These are phyloP conservation scores for Pseudopediastrum boryanum DNA, from an alignment of 139 green algal genomes.

Conservation along the genomic window DNA sequence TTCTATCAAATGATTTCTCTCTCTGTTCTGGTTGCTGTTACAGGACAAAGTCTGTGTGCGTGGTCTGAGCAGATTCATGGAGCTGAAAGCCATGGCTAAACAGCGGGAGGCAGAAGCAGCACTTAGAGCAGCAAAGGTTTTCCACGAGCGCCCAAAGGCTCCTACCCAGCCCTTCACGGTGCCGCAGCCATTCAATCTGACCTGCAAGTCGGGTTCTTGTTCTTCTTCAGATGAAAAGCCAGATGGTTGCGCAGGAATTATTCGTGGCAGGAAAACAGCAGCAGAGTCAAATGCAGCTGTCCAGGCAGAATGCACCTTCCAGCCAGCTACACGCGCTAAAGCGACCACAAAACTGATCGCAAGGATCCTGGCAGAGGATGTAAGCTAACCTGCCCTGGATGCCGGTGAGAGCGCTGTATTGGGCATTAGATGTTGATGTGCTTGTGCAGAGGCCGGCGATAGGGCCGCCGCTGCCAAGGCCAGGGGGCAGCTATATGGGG, in stretches of 20 bases:
- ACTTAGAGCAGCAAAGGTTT: constrained; percentile 42
- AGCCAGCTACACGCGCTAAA: not conserved
- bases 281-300: not conserved
- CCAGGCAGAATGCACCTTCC: constrained; percentile 26
- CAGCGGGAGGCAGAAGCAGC: constrained; percentile 37
- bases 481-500: too few species aligned
- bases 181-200: constrained; percentile 27
- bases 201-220: too few species aligned
- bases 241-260: not conserved
- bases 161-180: not conserved
- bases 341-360: not conserved
- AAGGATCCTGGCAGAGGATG: too few species aligned
- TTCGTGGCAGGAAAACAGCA: not conserved
- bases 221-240: not conserved
- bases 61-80: constrained; percentile 29
- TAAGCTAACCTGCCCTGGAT: too few species aligned
- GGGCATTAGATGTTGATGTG: too few species aligned
- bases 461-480: too few species aligned
- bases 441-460: too few species aligned
- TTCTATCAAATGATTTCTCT: too few species aligned
- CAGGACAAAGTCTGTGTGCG: constrained; percentile 26
- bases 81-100: constrained; percentile 43
- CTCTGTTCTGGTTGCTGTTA: not conserved
- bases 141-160: not conserved
- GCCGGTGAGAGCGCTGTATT: too few species aligned